Percentiles rank a stretch among this genome's conserved stretches.
Evolutionary conservation across 192 early-diverging fungal genomes (phyloP).

Genomic region (Backusella australiensis): DNA sequence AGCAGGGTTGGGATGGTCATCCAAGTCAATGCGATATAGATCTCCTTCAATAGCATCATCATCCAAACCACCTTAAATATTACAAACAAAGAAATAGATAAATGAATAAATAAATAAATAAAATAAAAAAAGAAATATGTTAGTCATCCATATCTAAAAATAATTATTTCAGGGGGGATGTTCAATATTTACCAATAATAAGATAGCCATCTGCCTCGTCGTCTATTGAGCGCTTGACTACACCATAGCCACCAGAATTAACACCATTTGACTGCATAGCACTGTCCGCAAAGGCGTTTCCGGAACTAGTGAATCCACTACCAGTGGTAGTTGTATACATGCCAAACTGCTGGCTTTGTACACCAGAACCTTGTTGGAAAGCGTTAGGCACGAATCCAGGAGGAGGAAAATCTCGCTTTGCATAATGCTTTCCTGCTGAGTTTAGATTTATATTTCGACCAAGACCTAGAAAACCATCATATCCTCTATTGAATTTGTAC

Average conservation of each 20-base stretch:
- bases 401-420: conserved; percentile 19
- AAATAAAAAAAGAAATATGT: neutral
- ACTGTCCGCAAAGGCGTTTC: neutral
- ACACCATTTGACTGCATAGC: neutral
- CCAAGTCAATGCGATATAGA: conserved; percentile 6
- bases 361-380: conserved; percentile 22
- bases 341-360: conserved; percentile 31
- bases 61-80: conserved; percentile 31
- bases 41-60: conserved; percentile 22
- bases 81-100: neutral
- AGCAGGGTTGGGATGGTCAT: neutral
- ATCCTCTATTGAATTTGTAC: conserved; percentile 27
- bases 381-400: conserved; percentile 24
- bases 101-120: neutral
- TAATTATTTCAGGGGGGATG: neutral
- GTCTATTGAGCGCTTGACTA: neutral
- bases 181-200: conserved; percentile 25
- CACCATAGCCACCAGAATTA: conserved; percentile 9
- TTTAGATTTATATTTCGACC: conserved; percentile 31
- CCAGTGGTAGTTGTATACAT: conserved; percentile 20
- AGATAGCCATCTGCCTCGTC: conserved; percentile 31
- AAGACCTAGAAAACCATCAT: conserved; percentile 34
- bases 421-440: conserved; percentile 10
- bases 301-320: neutral
- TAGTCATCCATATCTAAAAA: neutral